Evolutionary conservation across 2,329 filamentous ascomycete genomes (phyloP).

Genomic region (Epichloe coenophiala): DNA sequence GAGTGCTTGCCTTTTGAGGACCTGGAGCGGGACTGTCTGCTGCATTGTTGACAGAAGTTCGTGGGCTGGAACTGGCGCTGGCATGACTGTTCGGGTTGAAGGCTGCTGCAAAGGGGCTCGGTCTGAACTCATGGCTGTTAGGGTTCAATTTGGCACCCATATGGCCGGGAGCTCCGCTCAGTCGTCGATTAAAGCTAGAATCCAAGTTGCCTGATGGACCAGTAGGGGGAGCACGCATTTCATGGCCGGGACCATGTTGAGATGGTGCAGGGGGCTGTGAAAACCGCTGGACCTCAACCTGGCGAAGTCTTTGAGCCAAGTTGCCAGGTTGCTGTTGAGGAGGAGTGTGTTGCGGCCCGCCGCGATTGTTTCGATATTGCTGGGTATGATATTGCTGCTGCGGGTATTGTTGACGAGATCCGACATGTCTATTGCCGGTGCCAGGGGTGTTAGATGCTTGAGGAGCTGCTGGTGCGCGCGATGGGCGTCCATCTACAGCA

Average conservation of each 20-base stretch:
- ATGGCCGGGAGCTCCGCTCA: constrained; percentile 36
- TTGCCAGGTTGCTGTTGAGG: constrained; percentile 29
- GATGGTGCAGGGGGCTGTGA: constrained; percentile 28
- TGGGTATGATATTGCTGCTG: constrained; percentile 32
- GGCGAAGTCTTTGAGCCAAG: constrained; percentile 37
- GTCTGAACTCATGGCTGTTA: constrained; percentile 67
- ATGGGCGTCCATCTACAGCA: constrained; percentile 15
- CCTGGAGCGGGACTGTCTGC: constrained; percentile 18
- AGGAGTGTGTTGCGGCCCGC: constrained; percentile 27
- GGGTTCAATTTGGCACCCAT: constrained; percentile 47
- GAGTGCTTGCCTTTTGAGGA: constrained; percentile 17
- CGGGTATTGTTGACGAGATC: constrained; percentile 34
- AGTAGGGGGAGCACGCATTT: constrained; percentile 62
- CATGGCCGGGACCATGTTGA: constrained; percentile 42
- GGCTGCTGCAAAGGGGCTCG: constrained; percentile 62
- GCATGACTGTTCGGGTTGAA: constrained; percentile 61
- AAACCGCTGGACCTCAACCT: constrained; percentile 38
- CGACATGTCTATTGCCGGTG: constrained; percentile 29
- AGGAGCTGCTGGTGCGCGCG: constrained; percentile 22
- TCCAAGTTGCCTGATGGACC: constrained; percentile 51
- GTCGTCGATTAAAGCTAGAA: constrained; percentile 37
- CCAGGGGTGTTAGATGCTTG: constrained; percentile 15
- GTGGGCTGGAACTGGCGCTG: constrained; percentile 62
- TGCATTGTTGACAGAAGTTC: constrained; percentile 41
- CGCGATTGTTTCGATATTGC: constrained; percentile 34